Conservation (phyloP, 1,284 basidiomycete species). For the Papiliotrema terrestris region DNA sequence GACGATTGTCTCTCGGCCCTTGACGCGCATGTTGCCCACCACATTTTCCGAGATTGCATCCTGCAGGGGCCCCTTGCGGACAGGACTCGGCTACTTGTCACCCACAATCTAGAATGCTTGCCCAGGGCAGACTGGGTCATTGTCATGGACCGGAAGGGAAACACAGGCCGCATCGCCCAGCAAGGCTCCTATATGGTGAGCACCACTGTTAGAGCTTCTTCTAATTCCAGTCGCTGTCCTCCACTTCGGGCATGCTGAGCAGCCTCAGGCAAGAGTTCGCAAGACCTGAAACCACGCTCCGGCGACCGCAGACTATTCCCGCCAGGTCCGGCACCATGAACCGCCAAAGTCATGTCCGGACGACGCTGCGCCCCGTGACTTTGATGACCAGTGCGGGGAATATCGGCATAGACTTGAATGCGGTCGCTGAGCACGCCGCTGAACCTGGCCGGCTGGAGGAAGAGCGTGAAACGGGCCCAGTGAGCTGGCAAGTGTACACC, state of each 20-base stretch:
- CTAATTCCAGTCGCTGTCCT: too few species aligned
- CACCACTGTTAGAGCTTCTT: too few species aligned
- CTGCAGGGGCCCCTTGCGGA: slow-evolving; percentile 58
- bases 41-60: slow-evolving; percentile 56
- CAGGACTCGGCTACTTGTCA: slow-evolving; percentile 67
- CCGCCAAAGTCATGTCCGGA: too few species aligned
- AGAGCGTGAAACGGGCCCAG: slow-evolving; percentile 17
- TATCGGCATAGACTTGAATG: background rate
- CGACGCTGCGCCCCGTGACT: too few species aligned
- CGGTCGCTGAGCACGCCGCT: background rate
- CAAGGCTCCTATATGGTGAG: slow-evolving; percentile 7
- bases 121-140: slow-evolving; percentile 21
- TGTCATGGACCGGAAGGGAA: slow-evolving; percentile 20
- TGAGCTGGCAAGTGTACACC: slow-evolving; percentile 15
- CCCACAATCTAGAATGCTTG: slow-evolving; percentile 64
- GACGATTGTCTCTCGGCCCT: slow-evolving; percentile 60
- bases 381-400: background rate
- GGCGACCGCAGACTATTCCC: too few species aligned
- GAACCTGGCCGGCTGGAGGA: slow-evolving; percentile 6
- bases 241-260: too few species aligned
- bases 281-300: too few species aligned
- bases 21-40: slow-evolving; percentile 53
- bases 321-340: too few species aligned
- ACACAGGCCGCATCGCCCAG: slow-evolving; percentile 3
- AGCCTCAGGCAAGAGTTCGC: too few species aligned